phyloP scores from a whole-genome alignment of 306 rosid genomes.

The apple (Malus domestica) region DNA sequence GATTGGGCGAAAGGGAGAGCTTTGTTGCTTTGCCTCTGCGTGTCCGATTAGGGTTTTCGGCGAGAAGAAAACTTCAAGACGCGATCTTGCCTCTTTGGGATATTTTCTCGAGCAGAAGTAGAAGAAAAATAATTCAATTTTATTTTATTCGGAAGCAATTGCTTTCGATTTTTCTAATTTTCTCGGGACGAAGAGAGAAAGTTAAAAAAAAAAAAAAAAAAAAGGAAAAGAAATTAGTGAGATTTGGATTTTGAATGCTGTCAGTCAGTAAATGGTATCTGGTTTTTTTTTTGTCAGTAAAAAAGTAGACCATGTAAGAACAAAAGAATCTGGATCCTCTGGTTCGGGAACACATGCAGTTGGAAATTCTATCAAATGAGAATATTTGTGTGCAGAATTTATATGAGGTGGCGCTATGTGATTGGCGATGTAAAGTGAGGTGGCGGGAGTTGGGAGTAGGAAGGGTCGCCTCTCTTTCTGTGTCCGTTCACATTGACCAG shows the following conservation, averaged over 20 bases:
- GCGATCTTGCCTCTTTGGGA: slow-evolving; percentile 16
- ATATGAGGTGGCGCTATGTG: neutral
- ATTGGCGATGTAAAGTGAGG: neutral
- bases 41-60: neutral
- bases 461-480: neutral
- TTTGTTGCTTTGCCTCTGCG: too few relatives aligned
- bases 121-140: neutral
- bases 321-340: neutral
- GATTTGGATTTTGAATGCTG: slow-evolving; percentile 23
- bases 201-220: too few relatives aligned
- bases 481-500: neutral
- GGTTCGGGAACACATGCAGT: neutral
- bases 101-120: neutral
- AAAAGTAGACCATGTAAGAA: neutral
- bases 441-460: neutral
- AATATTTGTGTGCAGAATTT: too few relatives aligned
- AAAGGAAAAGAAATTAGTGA: neutral
- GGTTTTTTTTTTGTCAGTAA: slow-evolving; percentile 5
- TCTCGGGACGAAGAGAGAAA: neutral
- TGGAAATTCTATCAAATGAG: neutral
- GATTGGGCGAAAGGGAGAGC: neutral
- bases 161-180: neutral
- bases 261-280: slow-evolving; percentile 1
- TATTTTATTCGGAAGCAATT: neutral
- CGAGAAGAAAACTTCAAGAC: slow-evolving; percentile 17